These are phyloP conservation scores for Xanthoconium separans DNA, from an alignment of 1,284 basidiomycete genomes.

Conservation along the genomic window DNA sequence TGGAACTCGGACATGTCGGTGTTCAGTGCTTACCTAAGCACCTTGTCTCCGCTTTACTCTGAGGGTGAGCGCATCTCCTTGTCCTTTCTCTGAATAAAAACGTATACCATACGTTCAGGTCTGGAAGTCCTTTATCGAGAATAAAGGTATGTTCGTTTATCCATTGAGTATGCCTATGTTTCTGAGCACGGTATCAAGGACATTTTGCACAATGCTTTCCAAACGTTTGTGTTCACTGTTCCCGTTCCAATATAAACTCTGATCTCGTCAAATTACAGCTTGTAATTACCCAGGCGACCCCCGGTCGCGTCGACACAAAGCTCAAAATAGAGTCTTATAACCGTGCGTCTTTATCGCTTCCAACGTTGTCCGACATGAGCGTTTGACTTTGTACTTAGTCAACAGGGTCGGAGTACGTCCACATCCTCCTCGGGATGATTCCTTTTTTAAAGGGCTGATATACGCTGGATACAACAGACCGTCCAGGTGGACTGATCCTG, in stretches of 20 bases:
- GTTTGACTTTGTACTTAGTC: constrained; percentile 38
- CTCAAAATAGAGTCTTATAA: constrained; percentile 74
- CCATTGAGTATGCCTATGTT: neutral
- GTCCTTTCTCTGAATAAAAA: neutral
- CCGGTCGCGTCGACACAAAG: constrained; percentile 64
- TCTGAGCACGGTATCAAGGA: constrained; percentile 41
- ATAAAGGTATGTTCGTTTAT: constrained; percentile 50
- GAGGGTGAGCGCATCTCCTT: constrained; percentile 39
- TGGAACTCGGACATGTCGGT: no score
- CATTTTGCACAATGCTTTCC: constrained; percentile 79
- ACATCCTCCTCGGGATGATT: neutral
- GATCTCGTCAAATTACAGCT: constrained; percentile 42
- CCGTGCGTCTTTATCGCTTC: constrained; percentile 40
- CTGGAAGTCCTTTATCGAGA: constrained; percentile 77
- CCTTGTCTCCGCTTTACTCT: constrained; percentile 68
- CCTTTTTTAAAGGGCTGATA: constrained; percentile 1
- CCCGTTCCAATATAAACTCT: neutral
- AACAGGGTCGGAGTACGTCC: constrained; percentile 70
- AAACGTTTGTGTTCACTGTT: constrained; percentile 46
- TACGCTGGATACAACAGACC: constrained; percentile 27
- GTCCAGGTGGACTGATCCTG: constrained; percentile 85
- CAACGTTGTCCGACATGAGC: neutral
- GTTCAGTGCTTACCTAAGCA: no score
- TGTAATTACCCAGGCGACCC: constrained; percentile 58
- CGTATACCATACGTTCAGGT: constrained; percentile 48